phyloP scores from a whole-genome alignment of 169 alveolate genomes.

The Eimeria sp. region DNA sequence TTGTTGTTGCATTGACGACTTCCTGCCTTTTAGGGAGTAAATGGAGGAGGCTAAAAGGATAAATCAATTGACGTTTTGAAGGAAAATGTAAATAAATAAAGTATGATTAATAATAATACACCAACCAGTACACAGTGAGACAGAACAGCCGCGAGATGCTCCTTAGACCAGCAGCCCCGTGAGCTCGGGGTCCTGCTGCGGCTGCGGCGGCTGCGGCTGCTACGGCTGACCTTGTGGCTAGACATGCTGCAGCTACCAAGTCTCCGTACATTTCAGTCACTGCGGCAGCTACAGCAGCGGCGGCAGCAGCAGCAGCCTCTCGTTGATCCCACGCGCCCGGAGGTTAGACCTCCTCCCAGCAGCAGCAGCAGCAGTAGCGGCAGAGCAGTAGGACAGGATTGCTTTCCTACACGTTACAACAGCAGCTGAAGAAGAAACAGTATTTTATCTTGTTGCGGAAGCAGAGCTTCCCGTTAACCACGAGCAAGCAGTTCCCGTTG shows the following conservation, averaged over 20 bases:
- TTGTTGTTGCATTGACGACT: no score
- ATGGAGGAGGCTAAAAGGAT: not conserved
- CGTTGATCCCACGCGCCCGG: not conserved
- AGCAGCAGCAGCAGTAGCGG: not conserved
- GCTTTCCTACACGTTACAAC: not conserved
- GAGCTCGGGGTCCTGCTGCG: not conserved
- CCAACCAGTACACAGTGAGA: not conserved
- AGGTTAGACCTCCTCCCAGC: not conserved
- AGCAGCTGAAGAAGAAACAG: not conserved
- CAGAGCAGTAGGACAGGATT: not conserved
- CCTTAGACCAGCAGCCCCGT: slow-evolving; percentile 16
- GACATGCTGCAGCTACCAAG: not conserved
- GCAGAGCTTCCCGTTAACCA: not conserved
- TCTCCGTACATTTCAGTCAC: not conserved
- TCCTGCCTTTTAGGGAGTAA: not conserved
- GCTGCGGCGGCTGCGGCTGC: not conserved
- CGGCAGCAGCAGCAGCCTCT: not conserved
- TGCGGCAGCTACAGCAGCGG: slow-evolving; percentile 13
- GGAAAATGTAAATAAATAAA: not conserved
- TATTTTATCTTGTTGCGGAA: not conserved
- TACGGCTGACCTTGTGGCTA: not conserved
- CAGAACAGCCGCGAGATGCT: not conserved
- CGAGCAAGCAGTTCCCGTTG: not conserved
- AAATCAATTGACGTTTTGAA: not conserved
- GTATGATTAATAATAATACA: not conserved